Conservation (phyloP, 2,329 filamentous ascomycete species). For the Chaetomium strumarium region DNA sequence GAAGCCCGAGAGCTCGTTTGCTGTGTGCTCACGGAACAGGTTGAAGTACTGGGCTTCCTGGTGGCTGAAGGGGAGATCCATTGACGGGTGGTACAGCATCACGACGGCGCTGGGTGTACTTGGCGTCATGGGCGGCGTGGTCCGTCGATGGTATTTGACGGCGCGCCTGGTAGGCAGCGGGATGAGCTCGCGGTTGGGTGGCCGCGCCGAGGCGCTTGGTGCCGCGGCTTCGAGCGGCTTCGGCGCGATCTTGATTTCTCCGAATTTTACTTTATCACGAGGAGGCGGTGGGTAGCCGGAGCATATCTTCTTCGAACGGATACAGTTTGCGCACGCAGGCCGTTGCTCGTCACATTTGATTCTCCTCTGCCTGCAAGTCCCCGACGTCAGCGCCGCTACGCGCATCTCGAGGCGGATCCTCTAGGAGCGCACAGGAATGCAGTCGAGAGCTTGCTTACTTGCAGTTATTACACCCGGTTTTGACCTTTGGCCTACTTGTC, state of each 20-base stretch:
- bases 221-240: constrained; percentile 32
- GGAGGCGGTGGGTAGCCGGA: constrained; percentile 56
- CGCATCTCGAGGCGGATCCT: neutral
- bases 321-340: constrained; percentile 55
- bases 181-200: constrained; percentile 21
- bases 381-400: constrained; percentile 12
- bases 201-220: constrained; percentile 16
- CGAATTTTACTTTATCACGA: constrained; percentile 40
- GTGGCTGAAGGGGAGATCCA: constrained; percentile 43
- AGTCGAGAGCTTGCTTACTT: constrained; percentile 46
- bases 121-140: constrained; percentile 34
- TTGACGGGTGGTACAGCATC: constrained; percentile 38
- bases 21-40: constrained; percentile 55
- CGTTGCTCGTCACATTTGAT: constrained; percentile 63
- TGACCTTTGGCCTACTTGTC: constrained; percentile 56
- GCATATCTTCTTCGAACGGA: constrained; percentile 53
- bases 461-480: constrained; percentile 62
- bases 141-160: constrained; percentile 29
- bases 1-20: constrained; percentile 58
- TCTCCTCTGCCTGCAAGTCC: constrained; percentile 44
- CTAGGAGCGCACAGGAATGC: constrained; percentile 5
- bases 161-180: constrained; percentile 22
- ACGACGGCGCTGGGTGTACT: constrained; percentile 15
- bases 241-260: constrained; percentile 46
- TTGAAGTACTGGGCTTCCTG: constrained; percentile 56